Percentiles rank a stretch among this genome's conserved stretches.
Evolutionary conservation across 1,284 basidiomycete species (phyloP).

Genomic region (Austroboletus niveus): DNA sequence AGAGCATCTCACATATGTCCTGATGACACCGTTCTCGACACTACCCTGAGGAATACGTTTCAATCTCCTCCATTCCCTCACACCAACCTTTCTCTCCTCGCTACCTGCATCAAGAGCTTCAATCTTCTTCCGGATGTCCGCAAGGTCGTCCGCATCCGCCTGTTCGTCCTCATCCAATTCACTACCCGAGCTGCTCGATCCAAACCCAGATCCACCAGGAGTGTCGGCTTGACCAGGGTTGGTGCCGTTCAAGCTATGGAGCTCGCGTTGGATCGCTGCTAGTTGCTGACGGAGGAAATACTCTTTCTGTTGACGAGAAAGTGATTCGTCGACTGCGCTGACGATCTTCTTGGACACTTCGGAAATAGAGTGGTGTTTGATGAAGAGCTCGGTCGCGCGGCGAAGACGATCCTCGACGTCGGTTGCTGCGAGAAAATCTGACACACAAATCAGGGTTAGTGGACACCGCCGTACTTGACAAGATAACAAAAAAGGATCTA

Average conservation of each 20-base stretch:
- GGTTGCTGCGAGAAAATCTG: constrained; percentile 59
- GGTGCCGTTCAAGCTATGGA: constrained; percentile 56
- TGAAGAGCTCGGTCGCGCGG: constrained; percentile 64
- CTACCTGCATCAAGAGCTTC: constrained; percentile 75
- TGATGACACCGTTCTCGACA: constrained; percentile 76
- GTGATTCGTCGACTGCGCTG: constrained; percentile 71
- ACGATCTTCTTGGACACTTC: constrained; percentile 78
- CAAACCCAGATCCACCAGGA: constrained; percentile 16
- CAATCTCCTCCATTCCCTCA: constrained; percentile 76
- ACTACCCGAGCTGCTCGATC: constrained; percentile 14
- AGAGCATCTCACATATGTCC: constrained; percentile 57
- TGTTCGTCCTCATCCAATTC: constrained; percentile 74
- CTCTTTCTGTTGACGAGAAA: constrained; percentile 81
- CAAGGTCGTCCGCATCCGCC: constrained; percentile 75
- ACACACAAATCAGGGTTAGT: constrained; percentile 8
- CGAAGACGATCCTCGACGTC: constrained; percentile 59
- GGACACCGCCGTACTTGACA: not conserved
- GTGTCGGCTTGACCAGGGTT: constrained; percentile 15
- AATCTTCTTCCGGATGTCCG: constrained; percentile 76
- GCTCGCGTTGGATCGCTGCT: constrained; percentile 85
- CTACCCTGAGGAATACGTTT: constrained; percentile 75
- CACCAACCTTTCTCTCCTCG: constrained; percentile 79
- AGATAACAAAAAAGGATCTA: not conserved
- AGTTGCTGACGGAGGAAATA: constrained; percentile 85
- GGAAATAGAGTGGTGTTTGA: constrained; percentile 69